phyloP scores from a whole-genome alignment of 495 filamentous ascomycete species.

The Hyaloscypha finlandica region DNA sequence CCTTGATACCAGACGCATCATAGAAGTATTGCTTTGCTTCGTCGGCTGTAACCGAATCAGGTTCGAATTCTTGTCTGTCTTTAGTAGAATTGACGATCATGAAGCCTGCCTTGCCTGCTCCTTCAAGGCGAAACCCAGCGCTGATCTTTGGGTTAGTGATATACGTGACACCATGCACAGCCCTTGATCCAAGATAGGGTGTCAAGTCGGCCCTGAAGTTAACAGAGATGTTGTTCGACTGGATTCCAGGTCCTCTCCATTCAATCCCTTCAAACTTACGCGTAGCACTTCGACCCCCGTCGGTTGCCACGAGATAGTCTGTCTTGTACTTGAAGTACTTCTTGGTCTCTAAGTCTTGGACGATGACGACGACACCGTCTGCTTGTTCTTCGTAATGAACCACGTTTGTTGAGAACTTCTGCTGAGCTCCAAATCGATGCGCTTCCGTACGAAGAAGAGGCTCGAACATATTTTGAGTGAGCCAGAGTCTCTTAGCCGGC shows the following conservation, averaged over 20 bases:
- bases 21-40: slow-evolving; percentile 15
- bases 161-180: slow-evolving; percentile 6
- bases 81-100: slow-evolving; percentile 8
- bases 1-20: slow-evolving; percentile 14
- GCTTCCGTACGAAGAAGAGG: slow-evolving; percentile 10
- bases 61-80: slow-evolving; percentile 12
- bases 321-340: slow-evolving; percentile 9
- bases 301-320: slow-evolving; percentile 12
- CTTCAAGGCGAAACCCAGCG: slow-evolving; percentile 10
- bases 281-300: slow-evolving; percentile 7
- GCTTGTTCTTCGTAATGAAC: slow-evolving; percentile 5
- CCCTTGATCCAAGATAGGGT: slow-evolving; percentile 3
- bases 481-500: slow-evolving; percentile 7
- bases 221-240: slow-evolving; percentile 8
- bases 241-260: slow-evolving; percentile 11
- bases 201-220: slow-evolving; percentile 13
- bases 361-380: slow-evolving; percentile 11
- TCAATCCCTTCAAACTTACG: slow-evolving; percentile 12
- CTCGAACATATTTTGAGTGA: slow-evolving; percentile 16
- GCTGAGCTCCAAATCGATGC: slow-evolving; percentile 5
- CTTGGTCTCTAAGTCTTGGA: slow-evolving; percentile 13
- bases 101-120: slow-evolving; percentile 5
- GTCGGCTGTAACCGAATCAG: slow-evolving; percentile 11
- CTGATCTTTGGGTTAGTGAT: slow-evolving; percentile 6
- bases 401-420: slow-evolving; percentile 10